phyloP scores from a whole-genome alignment of 495 filamentous ascomycete genomes.

The Penicillium simplicissimum region DNA sequence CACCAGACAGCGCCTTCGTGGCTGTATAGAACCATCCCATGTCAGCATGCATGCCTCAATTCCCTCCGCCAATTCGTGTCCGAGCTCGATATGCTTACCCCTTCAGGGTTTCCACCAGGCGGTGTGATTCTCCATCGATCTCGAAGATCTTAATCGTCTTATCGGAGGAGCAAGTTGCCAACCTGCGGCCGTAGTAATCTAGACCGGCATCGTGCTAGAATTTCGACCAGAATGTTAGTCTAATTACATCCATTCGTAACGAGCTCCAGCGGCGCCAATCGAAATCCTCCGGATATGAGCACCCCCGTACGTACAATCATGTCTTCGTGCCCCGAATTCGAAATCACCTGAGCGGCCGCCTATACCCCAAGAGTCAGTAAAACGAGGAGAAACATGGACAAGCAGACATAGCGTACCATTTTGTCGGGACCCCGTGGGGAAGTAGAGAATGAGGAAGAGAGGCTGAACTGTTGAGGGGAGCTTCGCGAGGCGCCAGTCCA shows the following conservation, averaged over 20 bases:
- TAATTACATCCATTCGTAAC: not conserved
- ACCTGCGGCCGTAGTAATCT: constrained; percentile 95
- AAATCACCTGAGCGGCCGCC: constrained; percentile 75
- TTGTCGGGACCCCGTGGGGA: constrained; percentile 17
- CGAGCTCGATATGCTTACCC: constrained; percentile 58
- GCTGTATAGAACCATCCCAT: constrained; percentile 43
- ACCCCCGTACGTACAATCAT: constrained; percentile 83
- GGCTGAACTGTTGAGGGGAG: constrained; percentile 23
- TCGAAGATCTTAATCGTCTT: constrained; percentile 99
- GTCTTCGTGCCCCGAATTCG: constrained; percentile 94
- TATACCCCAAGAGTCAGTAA: constrained; percentile 34
- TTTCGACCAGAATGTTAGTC: constrained; percentile 12
- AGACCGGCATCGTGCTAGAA: constrained; percentile 91
- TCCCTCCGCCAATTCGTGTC: not conserved
- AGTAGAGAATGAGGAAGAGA: constrained; percentile 33
- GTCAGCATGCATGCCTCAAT: not conserved
- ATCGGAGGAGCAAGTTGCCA: constrained; percentile 97
- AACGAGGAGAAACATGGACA: not conserved
- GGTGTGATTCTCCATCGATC: constrained; percentile 90
- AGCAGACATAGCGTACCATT: constrained; percentile 21
- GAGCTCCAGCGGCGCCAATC: constrained; percentile 9
- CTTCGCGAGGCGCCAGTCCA: constrained; percentile 22
- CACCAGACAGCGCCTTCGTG: constrained; percentile 97
- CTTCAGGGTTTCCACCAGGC: constrained; percentile 88
- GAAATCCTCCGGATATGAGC: constrained; percentile 5